Evolutionary conservation across 1,284 basidiomycete genomes (phyloP).

Genomic region (Microbotryomycetes sp.): DNA sequence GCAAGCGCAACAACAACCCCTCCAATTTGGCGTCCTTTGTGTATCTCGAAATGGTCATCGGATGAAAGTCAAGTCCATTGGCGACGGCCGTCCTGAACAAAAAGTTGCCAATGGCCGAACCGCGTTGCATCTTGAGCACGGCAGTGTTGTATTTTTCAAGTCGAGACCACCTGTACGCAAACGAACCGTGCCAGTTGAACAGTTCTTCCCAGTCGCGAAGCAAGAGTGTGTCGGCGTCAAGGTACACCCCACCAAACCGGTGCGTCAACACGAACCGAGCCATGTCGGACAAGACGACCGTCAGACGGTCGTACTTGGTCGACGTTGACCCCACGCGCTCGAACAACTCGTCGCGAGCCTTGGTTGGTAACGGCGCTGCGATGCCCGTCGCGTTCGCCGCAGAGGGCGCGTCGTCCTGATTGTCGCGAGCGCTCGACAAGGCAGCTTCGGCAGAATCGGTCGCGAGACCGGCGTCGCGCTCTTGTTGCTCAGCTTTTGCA

Average conservation of each 20-base stretch:
- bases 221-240: constrained; percentile 79
- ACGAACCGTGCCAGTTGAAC: constrained; percentile 79
- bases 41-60: constrained; percentile 73
- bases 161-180: constrained; percentile 77
- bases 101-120: constrained; percentile 69
- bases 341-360: constrained; percentile 51
- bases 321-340: constrained; percentile 68
- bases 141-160: constrained; percentile 78
- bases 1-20: constrained; percentile 62
- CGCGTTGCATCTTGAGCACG: constrained; percentile 72
- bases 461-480: constrained; percentile 28
- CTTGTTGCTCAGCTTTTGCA: constrained; percentile 20
- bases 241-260: constrained; percentile 75
- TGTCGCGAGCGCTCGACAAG: constrained; percentile 21
- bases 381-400: constrained; percentile 6
- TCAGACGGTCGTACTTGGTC: constrained; percentile 66
- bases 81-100: constrained; percentile 76
- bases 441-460: constrained; percentile 32
- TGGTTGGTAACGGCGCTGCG: constrained; percentile 9
- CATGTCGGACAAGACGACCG: constrained; percentile 78
- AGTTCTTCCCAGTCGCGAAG: constrained; percentile 86
- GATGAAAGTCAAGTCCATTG: constrained; percentile 78
- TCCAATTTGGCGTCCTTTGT: constrained; percentile 68
- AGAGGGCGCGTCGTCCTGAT: constrained; percentile 3
- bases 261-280: constrained; percentile 77